Evolutionary conservation across 805 yeast genomes (phyloP).

Genomic region (Clavispora asparagi): DNA sequence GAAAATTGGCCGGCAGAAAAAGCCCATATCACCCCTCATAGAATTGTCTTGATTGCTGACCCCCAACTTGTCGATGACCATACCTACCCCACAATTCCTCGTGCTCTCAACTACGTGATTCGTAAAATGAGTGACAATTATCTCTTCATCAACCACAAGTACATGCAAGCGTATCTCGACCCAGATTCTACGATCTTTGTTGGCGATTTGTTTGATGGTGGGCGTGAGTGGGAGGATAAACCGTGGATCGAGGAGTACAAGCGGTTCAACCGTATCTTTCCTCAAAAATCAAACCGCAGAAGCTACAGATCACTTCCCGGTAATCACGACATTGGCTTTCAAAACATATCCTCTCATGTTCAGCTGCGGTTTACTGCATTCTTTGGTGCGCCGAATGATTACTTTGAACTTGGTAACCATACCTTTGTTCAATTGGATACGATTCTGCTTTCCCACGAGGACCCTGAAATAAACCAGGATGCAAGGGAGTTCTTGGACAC

Average conservation of each 20-base stretch:
- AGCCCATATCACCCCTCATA: slow-evolving; percentile 31
- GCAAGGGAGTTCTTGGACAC: slow-evolving; percentile 50
- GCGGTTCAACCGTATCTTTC: slow-evolving; percentile 67
- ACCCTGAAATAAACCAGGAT: slow-evolving; percentile 39
- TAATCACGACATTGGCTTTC: slow-evolving; percentile 96
- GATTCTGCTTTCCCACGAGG: slow-evolving; percentile 66
- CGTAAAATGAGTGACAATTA: slow-evolving; percentile 68
- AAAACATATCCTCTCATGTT: slow-evolving; percentile 56
- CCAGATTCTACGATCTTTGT: slow-evolving; percentile 77
- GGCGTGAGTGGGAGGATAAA: slow-evolving; percentile 74
- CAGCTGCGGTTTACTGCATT: slow-evolving; percentile 58
- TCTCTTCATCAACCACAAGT: slow-evolving; percentile 68
- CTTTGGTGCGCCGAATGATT: slow-evolving; percentile 69
- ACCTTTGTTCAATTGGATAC: slow-evolving; percentile 73
- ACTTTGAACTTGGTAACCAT: slow-evolving; percentile 60
- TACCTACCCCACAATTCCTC: slow-evolving; percentile 74
- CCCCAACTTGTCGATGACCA: slow-evolving; percentile 90
- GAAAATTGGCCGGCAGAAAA: slow-evolving; percentile 44
- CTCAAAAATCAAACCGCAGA: slow-evolving; percentile 42
- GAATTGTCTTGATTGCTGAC: slow-evolving; percentile 71
- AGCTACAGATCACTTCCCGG: slow-evolving; percentile 59
- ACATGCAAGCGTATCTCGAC: slow-evolving; percentile 49
- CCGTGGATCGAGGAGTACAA: slow-evolving; percentile 65
- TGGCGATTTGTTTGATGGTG: slow-evolving; percentile 95
- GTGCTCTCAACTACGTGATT: slow-evolving; percentile 48